Percentiles rank a stretch among this genome's conserved stretches.
phyloP scores from a whole-genome alignment of 305 asterid genomes.

The Solanum hybrid region DNA sequence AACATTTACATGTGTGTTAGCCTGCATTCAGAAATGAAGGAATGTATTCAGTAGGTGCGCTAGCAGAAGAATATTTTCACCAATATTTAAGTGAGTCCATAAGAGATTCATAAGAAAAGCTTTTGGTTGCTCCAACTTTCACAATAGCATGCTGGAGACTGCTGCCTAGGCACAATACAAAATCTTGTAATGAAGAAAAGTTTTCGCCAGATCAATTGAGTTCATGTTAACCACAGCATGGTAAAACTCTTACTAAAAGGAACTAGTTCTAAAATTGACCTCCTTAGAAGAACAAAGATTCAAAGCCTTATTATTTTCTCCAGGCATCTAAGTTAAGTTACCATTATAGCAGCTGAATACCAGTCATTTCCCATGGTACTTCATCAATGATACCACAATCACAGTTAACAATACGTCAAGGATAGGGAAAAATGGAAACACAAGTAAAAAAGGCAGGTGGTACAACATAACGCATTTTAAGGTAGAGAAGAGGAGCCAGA shows the following conservation, averaged over 20 bases:
- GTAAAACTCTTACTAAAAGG: background rate
- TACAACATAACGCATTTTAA: background rate
- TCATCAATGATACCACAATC: background rate
- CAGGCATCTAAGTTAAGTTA: background rate
- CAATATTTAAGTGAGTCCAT: background rate
- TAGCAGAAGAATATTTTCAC: background rate
- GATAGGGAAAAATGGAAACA: background rate
- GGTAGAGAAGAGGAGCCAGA: background rate
- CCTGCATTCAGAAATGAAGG: constrained; percentile 41
- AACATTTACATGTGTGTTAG: constrained; percentile 86
- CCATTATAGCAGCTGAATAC: background rate
- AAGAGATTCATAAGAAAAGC: background rate
- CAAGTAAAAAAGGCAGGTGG: background rate
- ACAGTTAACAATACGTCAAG: background rate
- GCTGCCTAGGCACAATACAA: background rate
- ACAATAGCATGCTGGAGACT: background rate
- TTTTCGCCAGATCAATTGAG: background rate
- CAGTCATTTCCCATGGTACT: background rate
- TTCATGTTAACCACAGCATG: background rate
- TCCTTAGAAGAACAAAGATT: background rate
- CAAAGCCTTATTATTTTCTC: background rate
- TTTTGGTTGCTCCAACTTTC: background rate
- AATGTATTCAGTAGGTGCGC: background rate
- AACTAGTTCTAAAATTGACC: background rate
- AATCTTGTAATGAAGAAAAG: background rate